These are phyloP conservation scores for Breynia disticha DNA, from an alignment of 441 rosid species.

Conservation along the genomic window DNA sequence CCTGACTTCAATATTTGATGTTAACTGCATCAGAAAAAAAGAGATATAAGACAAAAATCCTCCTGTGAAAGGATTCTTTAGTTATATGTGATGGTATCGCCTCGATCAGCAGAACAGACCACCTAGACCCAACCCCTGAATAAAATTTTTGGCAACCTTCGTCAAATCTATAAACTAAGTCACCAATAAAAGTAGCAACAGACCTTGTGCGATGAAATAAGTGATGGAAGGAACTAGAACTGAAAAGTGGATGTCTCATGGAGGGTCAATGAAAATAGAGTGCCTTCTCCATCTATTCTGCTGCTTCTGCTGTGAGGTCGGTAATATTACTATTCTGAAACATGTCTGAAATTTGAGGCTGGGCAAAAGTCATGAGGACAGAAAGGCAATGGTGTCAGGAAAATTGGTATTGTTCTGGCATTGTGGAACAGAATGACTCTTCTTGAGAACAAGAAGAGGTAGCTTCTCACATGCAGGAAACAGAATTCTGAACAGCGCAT, in stretches of 20 bases:
- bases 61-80: slow-evolving; percentile 29
- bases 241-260: slow-evolving; percentile 84
- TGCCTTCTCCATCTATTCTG: slow-evolving; percentile 56
- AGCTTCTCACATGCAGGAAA: slow-evolving; percentile 51
- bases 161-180: slow-evolving; percentile 54
- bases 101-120: slow-evolving; percentile 22
- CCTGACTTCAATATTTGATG: background rate
- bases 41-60: slow-evolving; percentile 21
- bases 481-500: slow-evolving; percentile 48
- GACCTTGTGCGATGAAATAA: slow-evolving; percentile 79
- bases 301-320: slow-evolving; percentile 57
- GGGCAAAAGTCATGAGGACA: slow-evolving; percentile 61
- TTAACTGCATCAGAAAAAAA: background rate
- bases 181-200: slow-evolving; percentile 70
- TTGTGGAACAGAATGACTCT: slow-evolving; percentile 61
- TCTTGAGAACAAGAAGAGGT: slow-evolving; percentile 61
- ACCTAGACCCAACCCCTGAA: slow-evolving; percentile 27
- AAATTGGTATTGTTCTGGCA: slow-evolving; percentile 61
- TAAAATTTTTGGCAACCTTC: slow-evolving; percentile 37
- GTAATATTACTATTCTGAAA: slow-evolving; percentile 56
- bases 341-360: slow-evolving; percentile 63
- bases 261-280: slow-evolving; percentile 59
- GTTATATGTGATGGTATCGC: slow-evolving; percentile 12
- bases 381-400: slow-evolving; percentile 61
- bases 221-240: slow-evolving; percentile 81